Evolutionary conservation across 2,329 filamentous ascomycete species (phyloP).

Genomic region (Hansfordia pulvinata): DNA sequence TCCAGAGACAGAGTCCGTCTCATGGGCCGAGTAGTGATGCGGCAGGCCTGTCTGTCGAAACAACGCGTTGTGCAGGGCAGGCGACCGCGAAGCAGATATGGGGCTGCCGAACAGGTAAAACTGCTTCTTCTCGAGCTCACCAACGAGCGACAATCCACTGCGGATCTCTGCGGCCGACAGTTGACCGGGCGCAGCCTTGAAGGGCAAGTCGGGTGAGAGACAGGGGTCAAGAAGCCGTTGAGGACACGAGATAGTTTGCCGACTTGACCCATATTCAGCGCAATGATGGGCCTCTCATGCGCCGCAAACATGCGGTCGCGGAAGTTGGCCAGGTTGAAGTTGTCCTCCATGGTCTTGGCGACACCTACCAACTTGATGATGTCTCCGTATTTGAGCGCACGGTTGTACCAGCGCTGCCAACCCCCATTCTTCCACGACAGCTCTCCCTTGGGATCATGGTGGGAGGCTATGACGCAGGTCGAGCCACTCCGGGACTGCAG

Average conservation of each 20-base stretch:
- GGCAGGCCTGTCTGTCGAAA: conserved; percentile 69
- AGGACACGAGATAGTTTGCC: conserved; percentile 84
- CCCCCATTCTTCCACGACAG: conserved; percentile 87
- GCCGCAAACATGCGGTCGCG: conserved; percentile 59
- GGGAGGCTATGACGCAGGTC: conserved; percentile 83
- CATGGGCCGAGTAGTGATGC: conserved; percentile 63
- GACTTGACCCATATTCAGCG: conserved; percentile 83
- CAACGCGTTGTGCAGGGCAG: conserved; percentile 77
- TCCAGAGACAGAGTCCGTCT: conserved; percentile 54
- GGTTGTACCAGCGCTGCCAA: conserved; percentile 85
- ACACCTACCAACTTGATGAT: conserved; percentile 88
- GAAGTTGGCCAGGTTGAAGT: conserved; percentile 74
- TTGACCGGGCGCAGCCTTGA: conserved; percentile 88
- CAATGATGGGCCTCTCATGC: conserved; percentile 75
- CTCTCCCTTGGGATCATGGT: conserved; percentile 71
- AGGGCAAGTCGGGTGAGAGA: conserved; percentile 81
- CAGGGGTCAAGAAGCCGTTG: conserved; percentile 88
- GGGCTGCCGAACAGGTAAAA: conserved; percentile 87
- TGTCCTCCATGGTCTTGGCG: conserved; percentile 66
- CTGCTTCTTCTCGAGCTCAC: conserved; percentile 58
- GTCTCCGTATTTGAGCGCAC: conserved; percentile 78
- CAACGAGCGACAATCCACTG: conserved; percentile 62
- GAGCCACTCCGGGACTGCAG: conserved; percentile 50
- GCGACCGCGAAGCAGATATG: conserved; percentile 70
- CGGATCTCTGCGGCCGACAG: conserved; percentile 84